Evolutionary conservation across 495 filamentous ascomycete genomes (phyloP).

Genomic region (Astrothelium subdiscretum): DNA sequence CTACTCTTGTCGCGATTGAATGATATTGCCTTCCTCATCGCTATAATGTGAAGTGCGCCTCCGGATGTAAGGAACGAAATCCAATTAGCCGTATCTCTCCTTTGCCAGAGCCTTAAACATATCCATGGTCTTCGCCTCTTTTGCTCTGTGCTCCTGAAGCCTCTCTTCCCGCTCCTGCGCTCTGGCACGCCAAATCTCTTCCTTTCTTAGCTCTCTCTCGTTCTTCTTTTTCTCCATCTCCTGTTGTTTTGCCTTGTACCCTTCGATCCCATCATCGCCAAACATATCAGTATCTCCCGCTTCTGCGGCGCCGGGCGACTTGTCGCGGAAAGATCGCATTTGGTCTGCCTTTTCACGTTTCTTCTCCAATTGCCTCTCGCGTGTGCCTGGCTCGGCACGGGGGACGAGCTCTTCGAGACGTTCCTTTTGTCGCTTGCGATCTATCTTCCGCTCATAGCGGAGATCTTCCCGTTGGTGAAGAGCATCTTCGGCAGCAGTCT

Average conservation of each 20-base stretch:
- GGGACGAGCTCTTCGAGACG: slow-evolving; percentile 69
- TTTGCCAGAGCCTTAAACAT: slow-evolving; percentile 51
- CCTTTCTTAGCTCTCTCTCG: slow-evolving; percentile 53
- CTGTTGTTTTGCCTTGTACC: slow-evolving; percentile 44
- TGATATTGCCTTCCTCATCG: no score
- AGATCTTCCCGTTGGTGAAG: slow-evolving; percentile 41
- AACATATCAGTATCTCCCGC: slow-evolving; percentile 49
- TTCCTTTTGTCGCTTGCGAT: slow-evolving; percentile 48
- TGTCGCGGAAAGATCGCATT: slow-evolving; percentile 48
- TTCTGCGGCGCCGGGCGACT: slow-evolving; percentile 44
- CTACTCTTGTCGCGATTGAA: not conserved
- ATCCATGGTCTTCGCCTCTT: slow-evolving; percentile 57
- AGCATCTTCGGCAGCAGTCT: slow-evolving; percentile 44
- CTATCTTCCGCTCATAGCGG: slow-evolving; percentile 46
- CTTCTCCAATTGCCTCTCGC: slow-evolving; percentile 81
- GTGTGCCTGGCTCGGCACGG: slow-evolving; percentile 72
- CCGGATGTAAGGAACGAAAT: no score
- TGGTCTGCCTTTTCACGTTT: slow-evolving; percentile 43
- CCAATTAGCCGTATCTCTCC: slow-evolving; percentile 40
- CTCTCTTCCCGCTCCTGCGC: slow-evolving; percentile 54
- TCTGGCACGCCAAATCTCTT: slow-evolving; percentile 49
- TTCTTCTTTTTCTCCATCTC: slow-evolving; percentile 46
- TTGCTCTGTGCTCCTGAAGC: slow-evolving; percentile 39
- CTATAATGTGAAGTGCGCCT: no score
- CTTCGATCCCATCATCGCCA: slow-evolving; percentile 47